These are phyloP conservation scores for Aciculosporium take DNA, from an alignment of 2,329 filamentous ascomycete species.

Conservation along the genomic window DNA sequence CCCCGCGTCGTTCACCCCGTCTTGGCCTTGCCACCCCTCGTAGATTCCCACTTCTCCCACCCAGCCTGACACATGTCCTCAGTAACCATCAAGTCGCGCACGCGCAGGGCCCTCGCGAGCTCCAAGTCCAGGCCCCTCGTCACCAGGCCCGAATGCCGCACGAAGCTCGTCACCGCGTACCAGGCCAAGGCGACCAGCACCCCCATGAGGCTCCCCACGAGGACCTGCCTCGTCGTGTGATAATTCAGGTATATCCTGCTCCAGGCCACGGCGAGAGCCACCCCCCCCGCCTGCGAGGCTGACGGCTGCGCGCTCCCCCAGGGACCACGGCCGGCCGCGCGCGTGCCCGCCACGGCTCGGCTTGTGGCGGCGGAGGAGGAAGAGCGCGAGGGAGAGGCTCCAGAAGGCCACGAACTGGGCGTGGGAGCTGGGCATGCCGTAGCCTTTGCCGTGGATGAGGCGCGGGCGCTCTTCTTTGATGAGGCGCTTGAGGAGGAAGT, in stretches of 20 bases:
- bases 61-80: constrained; percentile 85
- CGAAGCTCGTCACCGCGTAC: constrained; percentile 57
- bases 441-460: constrained; percentile 79
- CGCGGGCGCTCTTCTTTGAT: constrained; percentile 85
- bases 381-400: constrained; percentile 68
- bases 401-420: constrained; percentile 93
- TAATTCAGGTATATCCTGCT: constrained; percentile 87
- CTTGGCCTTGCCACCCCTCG: constrained; percentile 20
- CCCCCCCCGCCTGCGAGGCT: constrained; percentile 42
- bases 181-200: constrained; percentile 57
- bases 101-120: constrained; percentile 49
- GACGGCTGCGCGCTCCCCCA: constrained; percentile 42
- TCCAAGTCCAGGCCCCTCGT: constrained; percentile 56
- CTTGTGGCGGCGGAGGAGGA: constrained; percentile 67
- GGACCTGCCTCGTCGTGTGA: constrained; percentile 75
- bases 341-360: constrained; percentile 24
- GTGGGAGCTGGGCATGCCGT: constrained; percentile 92
- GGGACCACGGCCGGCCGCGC: constrained; percentile 35
- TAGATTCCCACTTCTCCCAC: constrained; percentile 79
- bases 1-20: neutral
- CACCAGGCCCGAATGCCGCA: constrained; percentile 55
- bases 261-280: constrained; percentile 57
- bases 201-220: constrained; percentile 64
- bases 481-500: constrained; percentile 76
- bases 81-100: constrained; percentile 72